These are phyloP conservation scores for Gossypium rotundifolium DNA, from an alignment of 345 rosid species.

Conservation along the genomic window DNA sequence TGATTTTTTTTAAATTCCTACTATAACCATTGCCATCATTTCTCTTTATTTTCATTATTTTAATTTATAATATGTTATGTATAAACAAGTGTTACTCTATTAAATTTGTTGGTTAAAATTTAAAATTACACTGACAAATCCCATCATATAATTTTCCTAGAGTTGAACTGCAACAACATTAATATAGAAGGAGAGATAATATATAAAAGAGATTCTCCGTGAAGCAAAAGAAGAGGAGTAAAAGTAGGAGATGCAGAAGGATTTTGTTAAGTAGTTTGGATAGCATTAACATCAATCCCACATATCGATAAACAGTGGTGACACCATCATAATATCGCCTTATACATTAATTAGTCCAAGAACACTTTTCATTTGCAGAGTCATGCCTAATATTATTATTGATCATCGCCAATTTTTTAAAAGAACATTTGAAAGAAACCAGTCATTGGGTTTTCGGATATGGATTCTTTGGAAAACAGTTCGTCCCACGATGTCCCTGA, in stretches of 20 bases:
- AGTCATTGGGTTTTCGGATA: not conserved
- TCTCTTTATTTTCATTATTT: too few relatives aligned
- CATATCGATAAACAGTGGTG: not conserved
- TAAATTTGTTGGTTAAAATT: too few relatives aligned
- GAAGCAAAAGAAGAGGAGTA: not conserved
- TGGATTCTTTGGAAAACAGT: not conserved
- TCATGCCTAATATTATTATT: not conserved
- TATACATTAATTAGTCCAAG: not conserved
- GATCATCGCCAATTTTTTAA: too few relatives aligned
- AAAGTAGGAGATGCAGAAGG: too few relatives aligned
- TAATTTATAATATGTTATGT: too few relatives aligned
- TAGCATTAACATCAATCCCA: not conserved
- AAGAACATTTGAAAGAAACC: not conserved
- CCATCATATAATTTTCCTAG: too few relatives aligned
- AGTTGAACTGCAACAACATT: not conserved
- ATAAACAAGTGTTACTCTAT: too few relatives aligned
- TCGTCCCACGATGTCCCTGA: not conserved
- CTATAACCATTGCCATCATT: too few relatives aligned
- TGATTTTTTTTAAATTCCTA: too few relatives aligned
- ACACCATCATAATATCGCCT: not conserved
- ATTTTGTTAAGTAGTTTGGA: too few relatives aligned
- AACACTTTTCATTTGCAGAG: not conserved
- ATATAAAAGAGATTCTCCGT: not conserved
- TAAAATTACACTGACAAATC: too few relatives aligned
- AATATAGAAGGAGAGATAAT: not conserved